phyloP scores from a whole-genome alignment of 2,329 filamentous ascomycete species.

The Ophidiomyces ophidiicola region DNA sequence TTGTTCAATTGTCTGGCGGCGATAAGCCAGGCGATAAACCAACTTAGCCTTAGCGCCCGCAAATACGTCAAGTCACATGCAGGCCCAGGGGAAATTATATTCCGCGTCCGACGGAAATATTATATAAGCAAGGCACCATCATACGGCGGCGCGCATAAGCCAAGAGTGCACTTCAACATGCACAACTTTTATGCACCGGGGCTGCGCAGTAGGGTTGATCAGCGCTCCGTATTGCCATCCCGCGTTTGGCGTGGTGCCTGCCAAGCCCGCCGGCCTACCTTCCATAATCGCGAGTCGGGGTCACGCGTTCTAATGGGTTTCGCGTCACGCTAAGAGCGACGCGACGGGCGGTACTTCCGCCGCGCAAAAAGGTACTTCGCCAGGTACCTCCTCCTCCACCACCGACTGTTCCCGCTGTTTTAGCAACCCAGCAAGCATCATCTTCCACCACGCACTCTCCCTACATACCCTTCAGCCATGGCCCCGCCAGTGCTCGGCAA shows the following conservation, averaged over 20 bases:
- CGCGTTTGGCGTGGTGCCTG: conserved; percentile 7
- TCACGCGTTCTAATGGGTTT: conserved; percentile 14
- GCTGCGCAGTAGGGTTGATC: background rate
- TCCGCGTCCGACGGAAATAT: background rate
- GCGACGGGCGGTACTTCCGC: conserved; percentile 13
- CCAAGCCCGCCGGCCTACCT: conserved; percentile 13
- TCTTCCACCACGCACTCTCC: conserved; percentile 18
- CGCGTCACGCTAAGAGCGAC: conserved; percentile 12
- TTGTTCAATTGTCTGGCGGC: too few relatives aligned
- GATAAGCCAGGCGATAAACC: too few relatives aligned
- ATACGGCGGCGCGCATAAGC: too few relatives aligned
- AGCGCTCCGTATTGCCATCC: background rate
- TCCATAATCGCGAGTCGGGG: conserved; percentile 16
- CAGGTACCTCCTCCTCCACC: conserved; percentile 11
- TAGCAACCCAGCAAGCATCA: conserved; percentile 14
- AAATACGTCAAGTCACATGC: conserved; percentile 6
- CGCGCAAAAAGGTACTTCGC: conserved; percentile 17
- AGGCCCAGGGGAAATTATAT: background rate
- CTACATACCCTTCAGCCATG: conserved; percentile 25
- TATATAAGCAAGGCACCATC: too few relatives aligned
- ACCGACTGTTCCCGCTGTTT: conserved; percentile 19
- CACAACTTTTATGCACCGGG: background rate
- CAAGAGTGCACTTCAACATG: background rate
- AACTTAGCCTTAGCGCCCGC: too few relatives aligned
- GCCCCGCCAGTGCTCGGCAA: conserved; percentile 24